Evolutionary conservation across 805 yeast species (phyloP), one percentile per base, ranked within the genome.

Genomic region (Monosporozyma servazzii): DNA sequence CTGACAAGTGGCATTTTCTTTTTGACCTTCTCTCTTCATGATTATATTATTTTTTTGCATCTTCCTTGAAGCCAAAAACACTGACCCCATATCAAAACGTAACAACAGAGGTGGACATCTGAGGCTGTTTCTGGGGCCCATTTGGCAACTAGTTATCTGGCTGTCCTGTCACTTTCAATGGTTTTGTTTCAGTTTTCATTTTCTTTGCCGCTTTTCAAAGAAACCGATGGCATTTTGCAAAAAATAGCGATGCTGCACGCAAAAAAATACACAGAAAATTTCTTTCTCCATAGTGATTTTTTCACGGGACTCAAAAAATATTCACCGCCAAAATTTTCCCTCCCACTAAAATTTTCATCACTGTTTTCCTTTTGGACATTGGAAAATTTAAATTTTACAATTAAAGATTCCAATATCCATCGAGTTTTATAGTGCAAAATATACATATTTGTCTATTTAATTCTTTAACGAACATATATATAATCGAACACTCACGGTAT

Each of bases 1-100:
- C 88, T 82, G 88, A 85, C 86, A 82, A 78, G 79, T 71, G 88
- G 88, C 88, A 81, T 36, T 53, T 58, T 50, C 57, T 68, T 69
- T 65, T 55, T 21, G n/a, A n/a, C n/a, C 5, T 13, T 15, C 42
- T 23, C 21, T 45, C 30, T 27, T 8, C 2, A 15, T 9, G 11
- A n/a, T n/a, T n/a, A n/a, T 17, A 11, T 4, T 15, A 13, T 33
- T 13, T 33, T 15, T 6, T 33, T 33, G 13, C 3, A 13, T 33
- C 37, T 15, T 13, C 15, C 20, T 13, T 11, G 8, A 30, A 30
- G 4, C 36, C 15, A 4, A 30, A 30, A 30, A 10, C 36, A 30
- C 11, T 4, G 5, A 17, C 23, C 18, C n/a, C 33, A 13, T 13
- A 21, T 37, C 41, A 36, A 40, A 46, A 18, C 23, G 9, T 18